Evolutionary conservation across 2,329 filamentous ascomycete species (phyloP), one percentile per base, ranked within the genome.

Genomic region (Venturia effusa): DNA sequence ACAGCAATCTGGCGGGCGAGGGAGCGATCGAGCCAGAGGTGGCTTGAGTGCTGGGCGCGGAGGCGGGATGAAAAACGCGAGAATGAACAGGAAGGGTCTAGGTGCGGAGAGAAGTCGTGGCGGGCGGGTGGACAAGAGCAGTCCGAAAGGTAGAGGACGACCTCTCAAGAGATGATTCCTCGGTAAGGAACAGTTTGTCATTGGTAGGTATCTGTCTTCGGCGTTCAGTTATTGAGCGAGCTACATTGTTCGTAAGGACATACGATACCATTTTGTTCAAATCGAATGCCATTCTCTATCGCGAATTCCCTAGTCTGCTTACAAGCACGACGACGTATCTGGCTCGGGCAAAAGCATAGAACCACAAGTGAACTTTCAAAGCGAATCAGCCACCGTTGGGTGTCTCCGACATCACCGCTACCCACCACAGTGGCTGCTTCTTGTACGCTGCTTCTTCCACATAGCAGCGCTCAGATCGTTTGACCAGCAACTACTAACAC

Each of bases 11-110:
- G 34, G 39, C 1, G 62, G 51, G 19, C 40, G 34, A 34, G 59
- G 40, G 57, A 43, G 32, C 17, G 57, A 55, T 41, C 22, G 61
- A 39, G 34, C 34, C 11, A n/a, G 64, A 59, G 61, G 61, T 27
- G 64, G 61, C 8, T 34, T 32, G 37, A 65, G 27, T 43, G 39
- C 30, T 22, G 45, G 61, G 17, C 24, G 64, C 19, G 59, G 65
- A 27, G 40, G 64, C 45, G 65, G 64, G 27, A 66, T 66, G 63
- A 59, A 63, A 54, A 61, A 34, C 54, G 39, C 51, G 11, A 41
- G 51, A 34, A 54, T 61, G 59, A 65, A 66, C 57, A 62, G 65
- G 40, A 66, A 65, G 24, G 65, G 65, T 13, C 43, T 66, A 32
- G 65, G 65, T 15, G 48, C 30, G 34, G 63, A 65, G 27, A 64